Percentiles rank a stretch among this genome's conserved stretches.
Evolutionary conservation across 2,329 filamentous ascomycete genomes (phyloP).

Genomic region (Alternaria gaisen): DNA sequence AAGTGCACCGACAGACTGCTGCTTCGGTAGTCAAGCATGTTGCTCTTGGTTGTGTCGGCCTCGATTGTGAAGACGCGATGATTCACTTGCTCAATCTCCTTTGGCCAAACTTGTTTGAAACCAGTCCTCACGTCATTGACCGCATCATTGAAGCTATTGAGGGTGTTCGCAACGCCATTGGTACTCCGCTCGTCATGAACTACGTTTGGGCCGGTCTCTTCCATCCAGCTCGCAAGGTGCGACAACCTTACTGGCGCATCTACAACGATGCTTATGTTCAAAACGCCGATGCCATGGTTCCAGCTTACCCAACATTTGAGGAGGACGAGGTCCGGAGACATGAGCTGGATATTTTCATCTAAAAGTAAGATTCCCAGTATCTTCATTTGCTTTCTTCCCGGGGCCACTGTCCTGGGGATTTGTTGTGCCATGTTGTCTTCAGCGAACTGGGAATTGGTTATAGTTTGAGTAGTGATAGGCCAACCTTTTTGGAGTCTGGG

Average conservation of each 20-base stretch:
- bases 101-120: constrained; percentile 97
- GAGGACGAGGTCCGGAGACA: constrained; percentile 81
- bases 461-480: constrained; percentile 12
- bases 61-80: constrained; percentile 99
- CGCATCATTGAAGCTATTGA: constrained; percentile 97
- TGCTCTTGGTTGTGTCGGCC: constrained; percentile 93
- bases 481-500: constrained; percentile 2
- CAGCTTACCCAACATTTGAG: constrained; percentile 89
- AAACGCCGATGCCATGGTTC: constrained; percentile 91
- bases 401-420: constrained; percentile 5
- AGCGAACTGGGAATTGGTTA: constrained; percentile 6
- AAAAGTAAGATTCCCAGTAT: constrained; percentile 40
- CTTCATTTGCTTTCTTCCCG: constrained; percentile 1
- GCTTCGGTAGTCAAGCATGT: constrained; percentile 98
- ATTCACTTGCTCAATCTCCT: constrained; percentile 95
- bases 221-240: constrained; percentile 94
- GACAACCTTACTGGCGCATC: constrained; percentile 92
- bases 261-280: constrained; percentile 98
- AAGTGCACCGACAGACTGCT: constrained; percentile 96
- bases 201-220: constrained; percentile 98
- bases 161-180: constrained; percentile 91
- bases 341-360: constrained; percentile 85
- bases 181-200: constrained; percentile 92
- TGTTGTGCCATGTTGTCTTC: constrained; percentile 10
- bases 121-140: constrained; percentile 97